Conservation (phyloP, 2,329 filamentous ascomycete species). For the Tothia fuscella region DNA sequence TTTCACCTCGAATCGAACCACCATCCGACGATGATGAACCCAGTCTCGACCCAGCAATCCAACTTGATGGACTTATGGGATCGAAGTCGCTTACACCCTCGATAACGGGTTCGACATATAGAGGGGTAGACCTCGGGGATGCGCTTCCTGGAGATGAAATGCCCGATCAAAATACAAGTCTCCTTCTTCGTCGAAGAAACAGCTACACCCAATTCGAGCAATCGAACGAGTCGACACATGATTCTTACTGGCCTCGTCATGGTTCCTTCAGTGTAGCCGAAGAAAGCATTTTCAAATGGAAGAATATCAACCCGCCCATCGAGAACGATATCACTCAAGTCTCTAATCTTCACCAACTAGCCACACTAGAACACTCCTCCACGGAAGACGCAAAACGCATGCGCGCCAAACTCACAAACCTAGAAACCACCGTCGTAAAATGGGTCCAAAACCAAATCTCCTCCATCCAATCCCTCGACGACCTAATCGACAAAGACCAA, state of each 20-base stretch:
- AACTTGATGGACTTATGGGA: constrained; percentile 11
- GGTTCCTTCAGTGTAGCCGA: constrained; percentile 67
- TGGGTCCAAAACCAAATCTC: constrained; percentile 51
- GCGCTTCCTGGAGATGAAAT: constrained; percentile 39
- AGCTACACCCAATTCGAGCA: constrained; percentile 31
- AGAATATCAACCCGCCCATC: constrained; percentile 23
- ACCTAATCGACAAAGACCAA: constrained; percentile 49
- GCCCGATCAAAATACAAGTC: constrained; percentile 32
- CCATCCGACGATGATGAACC: constrained; percentile 15
- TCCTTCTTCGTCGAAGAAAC: constrained; percentile 49
- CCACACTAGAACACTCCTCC: too few relatives aligned
- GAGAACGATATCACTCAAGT: constrained; percentile 16
- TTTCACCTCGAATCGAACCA: constrained; percentile 12
- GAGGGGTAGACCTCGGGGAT: constrained; percentile 48
- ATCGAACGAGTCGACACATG: constrained; percentile 27
- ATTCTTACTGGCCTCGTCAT: constrained; percentile 56
- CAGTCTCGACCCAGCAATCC: constrained; percentile 13
- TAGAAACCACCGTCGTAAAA: constrained; percentile 42
- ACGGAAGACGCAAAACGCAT: constrained; percentile 46
- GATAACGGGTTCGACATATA: constrained; percentile 45
- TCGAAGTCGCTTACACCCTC: constrained; percentile 36
- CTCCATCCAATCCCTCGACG: constrained; percentile 47
- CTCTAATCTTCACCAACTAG: too few relatives aligned
- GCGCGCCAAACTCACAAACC: constrained; percentile 38
- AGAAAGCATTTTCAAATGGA: constrained; percentile 60